Evolutionary conservation across 1,284 basidiomycete genomes (phyloP), one percentile per base, ranked within the genome.

Genomic region (Moniliella sp.): DNA sequence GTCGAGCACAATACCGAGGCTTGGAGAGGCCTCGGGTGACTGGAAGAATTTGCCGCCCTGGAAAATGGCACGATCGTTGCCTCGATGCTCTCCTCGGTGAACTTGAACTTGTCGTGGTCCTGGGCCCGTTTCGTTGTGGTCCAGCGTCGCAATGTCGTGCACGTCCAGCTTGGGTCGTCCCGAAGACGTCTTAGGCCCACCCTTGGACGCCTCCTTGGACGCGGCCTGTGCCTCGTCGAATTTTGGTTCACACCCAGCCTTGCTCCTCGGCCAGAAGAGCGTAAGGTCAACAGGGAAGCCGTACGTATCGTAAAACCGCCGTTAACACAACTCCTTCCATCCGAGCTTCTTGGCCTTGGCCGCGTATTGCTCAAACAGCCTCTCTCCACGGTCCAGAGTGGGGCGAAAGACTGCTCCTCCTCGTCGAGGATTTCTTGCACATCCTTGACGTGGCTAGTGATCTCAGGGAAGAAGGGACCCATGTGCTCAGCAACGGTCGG

Each of bases 211-310:
- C 61, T 88, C 81, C 62, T 82, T 83, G 34, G 78, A 82, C 41
- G 72, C 71, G 16, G 76, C 72, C 58, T 86, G 78, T 8, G 91
- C 91, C 48, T 73, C 71, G 47, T 84, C 82, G 48, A 93, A 91
- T 48, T 86, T 84, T 26, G 67, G 58, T 93, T 83, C 8, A 97
- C 73, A 14, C 67, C 69, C 27, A 99, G 65, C 1, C 75, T 18
- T 82, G 68, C 61, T 99, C 88, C 61, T 91, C 81, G 14, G 91
- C 88, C 88, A 99, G 43, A 99, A 69, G 34, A 79, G 74, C 1
- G 91, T 99, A 23, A 99, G 66, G 58, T 99, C 88, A 32, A 84
- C 83, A 0, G 88, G 91, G 68, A 99, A 99, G 26, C 88, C 88
- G 59, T 81, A 99, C 0, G 91, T 97, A 62, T 99, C 91, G 62